Percentiles rank a stretch among this genome's conserved stretches.
Evolutionary conservation across 306 rosid species (phyloP).

Genomic region (Ormosia semicastrata): DNA sequence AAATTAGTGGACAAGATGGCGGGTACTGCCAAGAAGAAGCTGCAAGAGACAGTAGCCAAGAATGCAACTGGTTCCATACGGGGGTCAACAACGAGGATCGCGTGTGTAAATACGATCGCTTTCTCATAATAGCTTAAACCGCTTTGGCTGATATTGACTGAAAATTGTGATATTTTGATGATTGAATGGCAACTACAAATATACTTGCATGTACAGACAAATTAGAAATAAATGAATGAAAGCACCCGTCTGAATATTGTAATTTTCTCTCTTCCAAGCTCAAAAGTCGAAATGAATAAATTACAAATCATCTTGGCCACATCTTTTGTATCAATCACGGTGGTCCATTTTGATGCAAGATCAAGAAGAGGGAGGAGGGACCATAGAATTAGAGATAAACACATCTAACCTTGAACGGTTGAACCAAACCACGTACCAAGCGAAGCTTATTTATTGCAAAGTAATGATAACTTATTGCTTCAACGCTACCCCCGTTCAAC

Average conservation of each 20-base stretch:
- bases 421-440: slow-evolving; percentile 8
- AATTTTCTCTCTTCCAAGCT: neutral
- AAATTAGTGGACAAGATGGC: slow-evolving; percentile 40
- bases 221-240: neutral
- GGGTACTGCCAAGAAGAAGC: slow-evolving; percentile 43
- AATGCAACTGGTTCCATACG: slow-evolving; percentile 16
- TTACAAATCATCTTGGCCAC: slow-evolving; percentile 14
- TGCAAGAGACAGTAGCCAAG: slow-evolving; percentile 19
- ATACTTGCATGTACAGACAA: neutral
- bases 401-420: neutral
- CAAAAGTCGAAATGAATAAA: neutral
- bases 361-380: neutral
- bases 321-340: neutral
- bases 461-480: slow-evolving; percentile 7
- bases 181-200: neutral
- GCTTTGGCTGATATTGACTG: neutral
- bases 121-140: neutral
- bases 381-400: neutral
- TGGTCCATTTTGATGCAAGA: slow-evolving; percentile 3
- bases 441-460: slow-evolving; percentile 2
- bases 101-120: neutral
- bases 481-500: neutral
- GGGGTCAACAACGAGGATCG: neutral
- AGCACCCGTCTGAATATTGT: neutral
- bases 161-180: neutral